Evolutionary conservation across 2,329 filamentous ascomycete species (phyloP), one percentile per base, ranked within the genome.

Genomic region (Colletotrichum magnum): DNA sequence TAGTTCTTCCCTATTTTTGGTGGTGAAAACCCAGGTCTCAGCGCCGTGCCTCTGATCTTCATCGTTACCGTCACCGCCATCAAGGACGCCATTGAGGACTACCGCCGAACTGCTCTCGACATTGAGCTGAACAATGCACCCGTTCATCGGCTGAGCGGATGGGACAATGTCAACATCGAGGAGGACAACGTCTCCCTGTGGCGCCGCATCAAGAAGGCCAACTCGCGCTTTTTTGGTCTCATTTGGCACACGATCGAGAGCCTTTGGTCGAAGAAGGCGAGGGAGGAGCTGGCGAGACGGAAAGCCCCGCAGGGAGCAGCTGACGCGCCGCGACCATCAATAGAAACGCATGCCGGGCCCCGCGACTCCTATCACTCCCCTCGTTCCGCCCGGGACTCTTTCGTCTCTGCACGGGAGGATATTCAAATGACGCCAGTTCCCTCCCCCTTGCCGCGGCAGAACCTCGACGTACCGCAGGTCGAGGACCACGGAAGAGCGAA

Each of bases 1-100:
- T 82, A 98, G 96, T 93, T 97, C 78, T 98, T 98, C 82, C 91
- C 94, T 71, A 97, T 99, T 73, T 99, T 99, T 78, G 96, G 96
- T 75, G 95, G 92, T 71, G 88, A 90, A 39, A 97, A 98, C 77
- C 95, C 96, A 18, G 96, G 93, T 48, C 85, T 99, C 50, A 95
- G 94, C 77, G 90, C 95, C 5, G 94, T 96, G 24, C 96, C 96
- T 61, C 85, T 99, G 72, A 98, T 99, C 74, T 92, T 97, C 76
- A 98, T 99, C 80, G 86, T 99, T 62, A 83, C 88, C 70, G 89
- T 98, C 62, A 99, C 96, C 2, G 91, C 94, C 32, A 88, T 98
- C 79, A 99, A 98, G 81, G 96, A 99, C 79, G 96, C 91, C 18
- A 92, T 98, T 72, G 96, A 99, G 81, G 96, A 99, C 82, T 98